Evolutionary conservation across 179 eudicot species (phyloP).

Genomic region (Silene vulgaris): DNA sequence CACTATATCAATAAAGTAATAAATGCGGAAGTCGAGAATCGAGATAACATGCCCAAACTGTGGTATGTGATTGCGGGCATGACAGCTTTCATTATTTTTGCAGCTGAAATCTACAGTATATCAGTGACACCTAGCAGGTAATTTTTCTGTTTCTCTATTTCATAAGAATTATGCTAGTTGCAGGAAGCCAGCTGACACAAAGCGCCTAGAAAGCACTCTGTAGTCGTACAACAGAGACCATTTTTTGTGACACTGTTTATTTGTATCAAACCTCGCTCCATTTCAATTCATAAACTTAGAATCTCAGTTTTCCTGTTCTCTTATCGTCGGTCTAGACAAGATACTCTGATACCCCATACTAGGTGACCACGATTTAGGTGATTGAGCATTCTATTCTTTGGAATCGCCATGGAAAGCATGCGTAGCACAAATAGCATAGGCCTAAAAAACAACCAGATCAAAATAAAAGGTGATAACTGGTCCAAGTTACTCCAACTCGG

Average conservation of each 20-base stretch:
- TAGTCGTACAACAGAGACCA: constrained; percentile 5
- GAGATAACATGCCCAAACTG: neutral
- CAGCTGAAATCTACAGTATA: neutral
- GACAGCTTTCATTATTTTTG: neutral
- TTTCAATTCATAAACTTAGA: neutral
- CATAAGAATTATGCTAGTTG: neutral
- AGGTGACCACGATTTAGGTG: neutral
- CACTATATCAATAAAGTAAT: neutral
- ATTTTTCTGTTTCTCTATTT: neutral
- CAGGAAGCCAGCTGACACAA: neutral
- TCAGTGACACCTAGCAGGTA: neutral
- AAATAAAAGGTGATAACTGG: neutral
- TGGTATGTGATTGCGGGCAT: neutral
- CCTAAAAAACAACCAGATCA: neutral
- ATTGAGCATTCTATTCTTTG: neutral
- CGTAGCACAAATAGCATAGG: neutral
- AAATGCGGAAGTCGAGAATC: no score
- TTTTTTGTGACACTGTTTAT: neutral
- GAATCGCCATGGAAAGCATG: neutral
- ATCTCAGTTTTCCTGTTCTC: neutral
- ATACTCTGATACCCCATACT: neutral
- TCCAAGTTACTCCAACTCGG: neutral
- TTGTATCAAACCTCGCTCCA: neutral
- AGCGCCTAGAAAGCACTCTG: neutral
- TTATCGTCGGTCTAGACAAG: neutral